Conservation (phyloP, 257 asterid species). For the Pogostemon cablin region DNA sequence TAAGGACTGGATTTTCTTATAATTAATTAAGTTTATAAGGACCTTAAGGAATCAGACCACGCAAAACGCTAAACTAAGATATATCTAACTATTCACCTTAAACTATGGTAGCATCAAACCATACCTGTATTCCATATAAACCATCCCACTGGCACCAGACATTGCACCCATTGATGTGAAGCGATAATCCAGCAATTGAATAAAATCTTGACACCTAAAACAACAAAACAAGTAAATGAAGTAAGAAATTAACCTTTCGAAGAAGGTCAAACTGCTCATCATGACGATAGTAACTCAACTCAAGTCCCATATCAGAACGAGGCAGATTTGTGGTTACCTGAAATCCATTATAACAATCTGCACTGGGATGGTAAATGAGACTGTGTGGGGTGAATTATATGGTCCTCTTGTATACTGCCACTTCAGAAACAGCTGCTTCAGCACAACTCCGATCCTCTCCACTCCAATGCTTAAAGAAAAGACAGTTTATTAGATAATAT, state of each 20-base stretch:
- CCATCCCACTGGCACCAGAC: conserved; percentile 94
- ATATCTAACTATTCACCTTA: neutral
- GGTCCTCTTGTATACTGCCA: too few species aligned
- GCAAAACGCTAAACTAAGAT: too few species aligned
- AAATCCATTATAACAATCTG: conserved; percentile 23
- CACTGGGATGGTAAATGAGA: too few species aligned
- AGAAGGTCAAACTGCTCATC: conserved; percentile 87
- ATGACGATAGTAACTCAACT: conserved; percentile 64
- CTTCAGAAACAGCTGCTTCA: too few species aligned
- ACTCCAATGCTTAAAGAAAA: too few species aligned
- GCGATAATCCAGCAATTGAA: too few species aligned
- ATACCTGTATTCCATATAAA: conserved; percentile 92
- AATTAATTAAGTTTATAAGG: too few species aligned
- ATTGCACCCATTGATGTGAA: conserved; percentile 66
- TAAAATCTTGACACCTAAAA: neutral
- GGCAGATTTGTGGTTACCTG: conserved; percentile 96
- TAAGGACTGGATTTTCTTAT: too few species aligned
- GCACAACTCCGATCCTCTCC: too few species aligned
- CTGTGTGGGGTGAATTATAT: too few species aligned
- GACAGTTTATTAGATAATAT: too few species aligned
- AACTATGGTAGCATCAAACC: neutral
- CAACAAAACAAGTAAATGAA: conserved; percentile 15
- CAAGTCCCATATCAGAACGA: conserved; percentile 71
- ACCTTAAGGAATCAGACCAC: too few species aligned
- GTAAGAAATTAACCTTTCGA: conserved; percentile 55